These are phyloP conservation scores for Biancaea sappan DNA, from an alignment of 306 rosid species.

Conservation along the genomic window DNA sequence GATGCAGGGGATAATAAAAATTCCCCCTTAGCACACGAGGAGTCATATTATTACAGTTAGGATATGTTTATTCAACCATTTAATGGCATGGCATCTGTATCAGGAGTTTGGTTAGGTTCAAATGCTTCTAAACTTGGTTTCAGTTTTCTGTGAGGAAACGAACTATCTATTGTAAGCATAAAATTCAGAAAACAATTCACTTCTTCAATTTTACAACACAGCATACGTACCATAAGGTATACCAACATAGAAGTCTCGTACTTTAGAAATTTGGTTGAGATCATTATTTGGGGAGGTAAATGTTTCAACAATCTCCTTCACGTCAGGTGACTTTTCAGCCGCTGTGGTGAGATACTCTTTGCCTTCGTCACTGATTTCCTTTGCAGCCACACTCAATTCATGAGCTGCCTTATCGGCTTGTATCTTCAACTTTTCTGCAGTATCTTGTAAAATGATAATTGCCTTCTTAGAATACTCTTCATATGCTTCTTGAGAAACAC, in stretches of 20 bases:
- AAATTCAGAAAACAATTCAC: neutral
- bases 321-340: conserved; percentile 75
- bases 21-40: conserved; percentile 8
- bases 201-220: conserved; percentile 12
- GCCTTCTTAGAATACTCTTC: conserved; percentile 83
- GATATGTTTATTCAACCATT: neutral
- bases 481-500: conserved; percentile 84
- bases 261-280: conserved; percentile 57
- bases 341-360: conserved; percentile 71
- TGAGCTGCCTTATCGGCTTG: conserved; percentile 73
- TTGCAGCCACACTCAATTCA: conserved; percentile 65
- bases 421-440: conserved; percentile 73
- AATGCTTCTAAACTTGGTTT: conserved; percentile 22
- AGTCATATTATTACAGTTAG: conserved; percentile 3
- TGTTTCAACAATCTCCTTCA: conserved; percentile 80
- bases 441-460: conserved; percentile 57
- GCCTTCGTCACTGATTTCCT: conserved; percentile 76
- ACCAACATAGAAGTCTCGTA: conserved; percentile 84
- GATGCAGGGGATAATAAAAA: conserved; percentile 2
- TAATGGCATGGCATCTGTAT: neutral
- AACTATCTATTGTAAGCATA: neutral
- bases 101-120: conserved; percentile 11
- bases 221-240: conserved; percentile 85
- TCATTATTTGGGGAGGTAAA: conserved; percentile 64
- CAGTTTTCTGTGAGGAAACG: neutral